Base-by-base conservation (phyloP, 257 asterid species). In the Ocimum tenuiflorum region DNA sequence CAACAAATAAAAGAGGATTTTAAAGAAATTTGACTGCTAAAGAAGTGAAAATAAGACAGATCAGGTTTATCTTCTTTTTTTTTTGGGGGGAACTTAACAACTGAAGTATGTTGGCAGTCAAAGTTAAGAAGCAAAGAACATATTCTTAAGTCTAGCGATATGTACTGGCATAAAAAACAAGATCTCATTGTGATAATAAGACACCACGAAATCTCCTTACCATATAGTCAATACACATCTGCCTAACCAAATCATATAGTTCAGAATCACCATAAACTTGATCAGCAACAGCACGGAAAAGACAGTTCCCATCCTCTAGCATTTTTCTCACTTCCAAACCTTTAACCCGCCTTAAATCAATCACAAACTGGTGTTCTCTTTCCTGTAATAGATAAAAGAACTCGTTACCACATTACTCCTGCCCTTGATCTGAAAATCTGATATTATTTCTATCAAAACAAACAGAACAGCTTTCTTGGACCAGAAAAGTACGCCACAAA, bases 201-300 rank as follows among this genome's bases (percentile, higher is more conserved):
- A 42, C 47, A 48, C 7, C 45, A 67, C 35, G 36, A 77, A 51
- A 19, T 23, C 35, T 15, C 79, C n/a, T 17, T 94, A 94, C 99
- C 99, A 94, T 88, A 81, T 94, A 94, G 75, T 94, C 99, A 49
- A 94, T 88, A 91, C 96, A 94, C 96, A 94, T 82, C 88, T 94
- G 99, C 82, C 99, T 88, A 73, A 81, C 95, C 94, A 82, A 74
- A 82, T 86, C 96, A 78, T 81, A 88, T 56, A 64, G 61, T 65
- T 91, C 96, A 63, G 97, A 88, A 76, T 94, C 99, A 17, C 99
- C 99, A 83, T 94, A 91, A 43, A 94, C 99, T 86, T 86, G 97
- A 81, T 94, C 96, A 20, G 96, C 97, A 81, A 94, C 99, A 73
- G 99, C 97, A 70, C 99, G 95, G 54, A 94, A 94, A 61, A 94